Evolutionary conservation across 805 yeast genomes (phyloP).

Genomic region (Saccharomyces eubayanus): DNA sequence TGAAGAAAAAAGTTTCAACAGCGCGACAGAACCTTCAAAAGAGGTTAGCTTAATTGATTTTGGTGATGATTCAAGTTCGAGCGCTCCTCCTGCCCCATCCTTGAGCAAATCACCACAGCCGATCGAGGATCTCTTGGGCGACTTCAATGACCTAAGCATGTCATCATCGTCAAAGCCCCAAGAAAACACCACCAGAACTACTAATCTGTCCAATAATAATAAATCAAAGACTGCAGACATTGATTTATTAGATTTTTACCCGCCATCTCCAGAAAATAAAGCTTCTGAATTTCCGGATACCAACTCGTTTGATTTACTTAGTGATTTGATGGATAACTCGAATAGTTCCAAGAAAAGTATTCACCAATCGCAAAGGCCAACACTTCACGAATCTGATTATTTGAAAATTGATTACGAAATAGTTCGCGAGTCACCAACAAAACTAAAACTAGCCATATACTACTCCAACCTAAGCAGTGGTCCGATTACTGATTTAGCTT

Average conservation of each 20-base stretch:
- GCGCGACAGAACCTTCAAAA: conserved; percentile 29
- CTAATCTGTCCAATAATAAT: background rate
- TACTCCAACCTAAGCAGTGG: conserved; percentile 44
- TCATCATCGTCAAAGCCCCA: conserved; percentile 29
- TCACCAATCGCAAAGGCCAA: conserved; percentile 11
- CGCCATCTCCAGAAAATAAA: background rate
- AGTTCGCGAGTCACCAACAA: conserved; percentile 30
- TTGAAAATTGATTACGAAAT: conserved; percentile 44
- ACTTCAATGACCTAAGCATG: conserved; percentile 55
- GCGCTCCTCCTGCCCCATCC: conserved; percentile 11
- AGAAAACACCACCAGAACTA: conserved; percentile 1
- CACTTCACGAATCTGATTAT: conserved; percentile 38
- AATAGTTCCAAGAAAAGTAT: background rate
- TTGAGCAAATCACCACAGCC: conserved; percentile 3
- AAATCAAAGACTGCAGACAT: background rate
- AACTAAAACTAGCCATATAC: conserved; percentile 38
- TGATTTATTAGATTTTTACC: background rate
- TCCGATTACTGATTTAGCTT: conserved; percentile 43
- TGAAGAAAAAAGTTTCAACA: conserved; percentile 4
- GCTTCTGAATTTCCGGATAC: background rate
- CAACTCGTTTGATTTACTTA: conserved; percentile 8
- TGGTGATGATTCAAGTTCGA: conserved; percentile 42
- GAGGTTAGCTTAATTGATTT: conserved; percentile 63
- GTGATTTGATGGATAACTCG: conserved; percentile 4
- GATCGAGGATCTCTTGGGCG: conserved; percentile 59